Evolutionary conservation across 2,329 filamentous ascomycete species (phyloP).

Genomic region (Cladosporium oxysporum): DNA sequence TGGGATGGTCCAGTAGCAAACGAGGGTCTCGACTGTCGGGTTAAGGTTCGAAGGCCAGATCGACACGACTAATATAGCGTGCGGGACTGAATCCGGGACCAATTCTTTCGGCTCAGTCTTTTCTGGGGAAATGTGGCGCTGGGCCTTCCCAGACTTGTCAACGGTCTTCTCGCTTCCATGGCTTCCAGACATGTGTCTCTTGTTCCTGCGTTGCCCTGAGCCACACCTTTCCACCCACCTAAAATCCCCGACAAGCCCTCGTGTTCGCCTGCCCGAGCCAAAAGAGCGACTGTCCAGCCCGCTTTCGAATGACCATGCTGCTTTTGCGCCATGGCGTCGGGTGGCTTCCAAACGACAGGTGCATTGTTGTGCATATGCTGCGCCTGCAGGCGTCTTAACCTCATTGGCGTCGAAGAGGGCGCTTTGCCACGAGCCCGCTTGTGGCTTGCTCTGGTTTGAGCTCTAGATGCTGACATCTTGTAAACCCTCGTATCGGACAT

Average conservation of each 20-base stretch:
- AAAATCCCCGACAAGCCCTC: neutral
- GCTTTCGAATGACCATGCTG: neutral
- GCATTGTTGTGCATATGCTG: neutral
- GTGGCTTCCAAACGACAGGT: neutral
- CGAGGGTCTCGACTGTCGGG: constrained; percentile 13
- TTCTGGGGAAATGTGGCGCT: constrained; percentile 4
- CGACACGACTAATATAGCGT: constrained; percentile 2
- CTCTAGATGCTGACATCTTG: constrained; percentile 2
- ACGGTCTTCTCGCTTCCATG: neutral
- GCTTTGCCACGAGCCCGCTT: neutral
- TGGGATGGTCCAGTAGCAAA: neutral
- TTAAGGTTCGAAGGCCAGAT: constrained; percentile 12
- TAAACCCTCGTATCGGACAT: neutral
- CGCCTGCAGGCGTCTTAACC: neutral
- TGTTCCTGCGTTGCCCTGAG: constrained; percentile 11
- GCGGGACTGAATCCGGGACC: neutral
- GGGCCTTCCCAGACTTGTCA: neutral
- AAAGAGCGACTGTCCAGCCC: neutral
- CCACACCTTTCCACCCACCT: too few relatives aligned
- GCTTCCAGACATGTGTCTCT: constrained; percentile 5
- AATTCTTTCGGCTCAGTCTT: neutral
- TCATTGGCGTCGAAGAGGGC: neutral
- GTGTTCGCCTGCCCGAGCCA: constrained; percentile 4
- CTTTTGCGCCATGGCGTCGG: neutral
- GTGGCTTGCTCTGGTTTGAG: neutral